Percentiles rank a stretch among this genome's conserved stretches.
Evolutionary conservation across 495 filamentous ascomycete genomes (phyloP).

Genomic region (Aspergillus olivimuriae): DNA sequence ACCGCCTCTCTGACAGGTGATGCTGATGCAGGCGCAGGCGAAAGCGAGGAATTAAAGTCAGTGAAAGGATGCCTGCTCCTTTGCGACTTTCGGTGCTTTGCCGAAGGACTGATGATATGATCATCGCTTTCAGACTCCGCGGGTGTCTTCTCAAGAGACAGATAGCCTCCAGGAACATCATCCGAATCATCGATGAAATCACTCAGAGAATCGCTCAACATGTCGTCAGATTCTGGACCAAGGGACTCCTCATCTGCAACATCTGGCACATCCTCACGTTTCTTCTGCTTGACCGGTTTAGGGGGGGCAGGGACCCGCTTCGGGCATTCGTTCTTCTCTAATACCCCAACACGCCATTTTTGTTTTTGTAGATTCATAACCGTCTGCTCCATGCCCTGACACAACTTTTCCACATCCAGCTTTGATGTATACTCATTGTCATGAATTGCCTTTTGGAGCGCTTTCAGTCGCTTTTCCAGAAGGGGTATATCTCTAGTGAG

Average conservation of each 20-base stretch:
- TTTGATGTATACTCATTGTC: constrained; percentile 42
- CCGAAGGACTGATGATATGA: constrained; percentile 22
- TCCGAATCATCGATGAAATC: constrained; percentile 35
- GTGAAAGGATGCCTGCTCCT: constrained; percentile 3
- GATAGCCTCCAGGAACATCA: background rate
- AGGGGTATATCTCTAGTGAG: constrained; percentile 17
- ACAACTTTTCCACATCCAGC: constrained; percentile 42
- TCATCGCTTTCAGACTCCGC: constrained; percentile 20
- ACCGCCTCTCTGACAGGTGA: constrained; percentile 1
- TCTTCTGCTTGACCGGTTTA: constrained; percentile 16
- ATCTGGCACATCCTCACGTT: no score
- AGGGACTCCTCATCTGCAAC: constrained; percentile 41
- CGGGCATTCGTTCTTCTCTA: constrained; percentile 45
- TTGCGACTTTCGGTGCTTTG: constrained; percentile 8
- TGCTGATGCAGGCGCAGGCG: constrained; percentile 2
- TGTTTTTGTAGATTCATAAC: constrained; percentile 52
- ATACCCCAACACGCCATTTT: constrained; percentile 47
- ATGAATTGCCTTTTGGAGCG: constrained; percentile 44
- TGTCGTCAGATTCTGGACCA: constrained; percentile 23
- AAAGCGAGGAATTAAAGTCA: constrained; percentile 3
- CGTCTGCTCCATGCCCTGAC: constrained; percentile 51
- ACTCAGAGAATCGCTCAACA: constrained; percentile 37
- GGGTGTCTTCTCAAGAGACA: constrained; percentile 15
- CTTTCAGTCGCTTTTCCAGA: constrained; percentile 44
- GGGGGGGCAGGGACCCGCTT: constrained; percentile 30